Evolutionary conservation across 2,329 filamentous ascomycete genomes (phyloP).

Genomic region (Colletotrichum sansevieriae): DNA sequence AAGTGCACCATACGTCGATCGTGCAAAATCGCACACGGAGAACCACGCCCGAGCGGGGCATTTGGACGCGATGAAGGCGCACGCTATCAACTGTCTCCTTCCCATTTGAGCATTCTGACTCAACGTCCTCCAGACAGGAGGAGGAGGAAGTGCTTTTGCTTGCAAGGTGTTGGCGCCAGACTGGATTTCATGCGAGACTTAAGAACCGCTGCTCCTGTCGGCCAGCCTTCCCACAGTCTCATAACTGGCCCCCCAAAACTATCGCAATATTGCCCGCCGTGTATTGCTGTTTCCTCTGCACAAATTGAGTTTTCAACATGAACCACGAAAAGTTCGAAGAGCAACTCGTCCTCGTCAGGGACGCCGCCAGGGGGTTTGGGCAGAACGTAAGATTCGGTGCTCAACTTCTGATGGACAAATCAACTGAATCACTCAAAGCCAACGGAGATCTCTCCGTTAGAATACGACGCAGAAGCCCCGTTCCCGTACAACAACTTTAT

Average conservation of each 20-base stretch:
- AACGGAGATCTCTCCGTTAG: neutral
- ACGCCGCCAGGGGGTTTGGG: neutral
- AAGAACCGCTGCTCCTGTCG: neutral
- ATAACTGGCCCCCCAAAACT: no score
- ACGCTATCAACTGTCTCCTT: neutral
- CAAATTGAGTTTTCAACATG: neutral
- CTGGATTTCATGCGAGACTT: neutral
- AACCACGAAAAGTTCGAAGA: slow-evolving; percentile 15
- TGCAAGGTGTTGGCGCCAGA: neutral
- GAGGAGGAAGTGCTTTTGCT: neutral
- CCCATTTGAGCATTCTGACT: neutral
- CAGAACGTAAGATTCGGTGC: neutral
- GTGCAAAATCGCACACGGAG: no score
- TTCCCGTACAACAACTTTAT: slow-evolving; percentile 43
- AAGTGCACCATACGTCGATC: neutral
- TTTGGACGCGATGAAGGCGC: no score
- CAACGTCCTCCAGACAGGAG: neutral
- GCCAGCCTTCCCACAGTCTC: no score
- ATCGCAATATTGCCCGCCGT: no score
- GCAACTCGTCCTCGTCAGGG: slow-evolving; percentile 5
- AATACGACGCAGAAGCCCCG: slow-evolving; percentile 13
- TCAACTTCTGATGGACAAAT: neutral
- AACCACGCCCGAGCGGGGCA: no score
- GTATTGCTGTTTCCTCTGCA: no score
- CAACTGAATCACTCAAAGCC: neutral